These are phyloP conservation scores for Podaxis mareebaensis DNA, from an alignment of 768 basidiomycete genomes.

Conservation along the genomic window DNA sequence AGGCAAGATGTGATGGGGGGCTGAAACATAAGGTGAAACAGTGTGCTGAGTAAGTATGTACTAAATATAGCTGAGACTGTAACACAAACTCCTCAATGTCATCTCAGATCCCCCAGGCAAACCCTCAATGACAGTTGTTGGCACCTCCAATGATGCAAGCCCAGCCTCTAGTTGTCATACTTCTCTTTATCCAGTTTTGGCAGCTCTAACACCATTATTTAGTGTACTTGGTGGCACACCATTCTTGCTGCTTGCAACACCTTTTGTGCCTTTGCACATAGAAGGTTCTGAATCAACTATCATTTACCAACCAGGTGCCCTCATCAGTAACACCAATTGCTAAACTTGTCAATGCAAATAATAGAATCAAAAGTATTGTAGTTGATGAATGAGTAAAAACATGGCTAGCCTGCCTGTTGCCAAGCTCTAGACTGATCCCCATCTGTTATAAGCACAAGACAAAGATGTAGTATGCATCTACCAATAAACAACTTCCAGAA, in stretches of 20 bases:
- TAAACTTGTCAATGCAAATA: background rate
- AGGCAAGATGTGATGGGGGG: too few relatives aligned
- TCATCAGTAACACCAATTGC: background rate
- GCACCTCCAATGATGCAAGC: background rate
- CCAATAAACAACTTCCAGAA: conserved; percentile 82
- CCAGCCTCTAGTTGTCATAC: conserved; percentile 23
- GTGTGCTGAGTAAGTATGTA: too few relatives aligned
- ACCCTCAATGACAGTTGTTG: background rate
- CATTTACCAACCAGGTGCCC: background rate
- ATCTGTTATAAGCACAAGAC: background rate
- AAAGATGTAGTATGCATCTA: conserved; percentile 43
- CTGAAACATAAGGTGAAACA: too few relatives aligned
- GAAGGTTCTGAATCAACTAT: conserved; percentile 66
- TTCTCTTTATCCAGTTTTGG: conserved; percentile 46
- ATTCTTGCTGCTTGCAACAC: conserved; percentile 45
- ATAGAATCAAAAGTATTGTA: conserved; percentile 39
- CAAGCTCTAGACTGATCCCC: conserved; percentile 47
- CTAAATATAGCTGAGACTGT: too few relatives aligned
- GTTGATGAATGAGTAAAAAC: conserved; percentile 72
- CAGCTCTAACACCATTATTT: conserved; percentile 59
- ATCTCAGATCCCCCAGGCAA: background rate
- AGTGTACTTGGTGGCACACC: conserved; percentile 46
- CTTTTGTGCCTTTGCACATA: conserved; percentile 61
- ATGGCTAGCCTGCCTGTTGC: conserved; percentile 71
- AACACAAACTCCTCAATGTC: conserved; percentile 33